Percentiles rank a stretch among this genome's conserved stretches.
phyloP scores from a whole-genome alignment of 2,329 filamentous ascomycete species.

The Stagonosporopsis tanaceti region DNA sequence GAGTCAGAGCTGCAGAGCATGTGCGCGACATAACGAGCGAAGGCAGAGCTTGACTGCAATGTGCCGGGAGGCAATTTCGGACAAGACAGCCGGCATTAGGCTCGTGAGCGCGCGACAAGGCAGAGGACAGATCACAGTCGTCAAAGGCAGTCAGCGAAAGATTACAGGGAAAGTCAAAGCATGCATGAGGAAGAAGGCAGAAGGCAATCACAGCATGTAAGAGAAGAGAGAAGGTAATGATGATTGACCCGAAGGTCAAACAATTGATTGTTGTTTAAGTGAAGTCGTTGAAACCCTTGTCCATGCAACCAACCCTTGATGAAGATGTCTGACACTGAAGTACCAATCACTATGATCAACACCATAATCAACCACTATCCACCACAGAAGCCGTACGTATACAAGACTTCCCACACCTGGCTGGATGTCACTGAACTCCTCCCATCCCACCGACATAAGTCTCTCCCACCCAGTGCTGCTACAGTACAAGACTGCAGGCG shows the following conservation, averaged over 20 bases:
- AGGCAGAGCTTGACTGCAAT: not conserved
- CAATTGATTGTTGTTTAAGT: not conserved
- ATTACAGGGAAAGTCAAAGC: not conserved
- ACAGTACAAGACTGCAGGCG: slow-evolving; percentile 14
- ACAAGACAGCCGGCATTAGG: not conserved
- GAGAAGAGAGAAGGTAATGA: not conserved
- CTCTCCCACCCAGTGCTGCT: slow-evolving; percentile 16
- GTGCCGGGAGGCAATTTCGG: not conserved
- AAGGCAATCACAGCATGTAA: not conserved
- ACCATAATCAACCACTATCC: not conserved
- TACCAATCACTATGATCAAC: not conserved
- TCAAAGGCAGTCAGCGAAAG: not conserved
- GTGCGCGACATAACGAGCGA: not conserved
- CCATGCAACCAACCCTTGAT: not conserved
- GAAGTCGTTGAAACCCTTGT: not conserved
- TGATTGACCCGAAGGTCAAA: slow-evolving; percentile 1
- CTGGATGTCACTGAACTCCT: slow-evolving; percentile 10
- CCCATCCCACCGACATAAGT: slow-evolving; percentile 3
- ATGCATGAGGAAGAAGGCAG: not conserved
- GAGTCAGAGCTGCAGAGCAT: not conserved
- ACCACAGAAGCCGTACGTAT: slow-evolving; percentile 7
- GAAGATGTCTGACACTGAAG: not conserved
- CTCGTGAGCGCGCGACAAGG: too few relatives aligned
- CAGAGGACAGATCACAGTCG: too few relatives aligned
- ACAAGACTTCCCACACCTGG: slow-evolving; percentile 3